Evolutionary conservation across 371 early-diverging fungal genomes (phyloP), one percentile per base, ranked within the genome.

Genomic region (Mucor ambiguus): DNA sequence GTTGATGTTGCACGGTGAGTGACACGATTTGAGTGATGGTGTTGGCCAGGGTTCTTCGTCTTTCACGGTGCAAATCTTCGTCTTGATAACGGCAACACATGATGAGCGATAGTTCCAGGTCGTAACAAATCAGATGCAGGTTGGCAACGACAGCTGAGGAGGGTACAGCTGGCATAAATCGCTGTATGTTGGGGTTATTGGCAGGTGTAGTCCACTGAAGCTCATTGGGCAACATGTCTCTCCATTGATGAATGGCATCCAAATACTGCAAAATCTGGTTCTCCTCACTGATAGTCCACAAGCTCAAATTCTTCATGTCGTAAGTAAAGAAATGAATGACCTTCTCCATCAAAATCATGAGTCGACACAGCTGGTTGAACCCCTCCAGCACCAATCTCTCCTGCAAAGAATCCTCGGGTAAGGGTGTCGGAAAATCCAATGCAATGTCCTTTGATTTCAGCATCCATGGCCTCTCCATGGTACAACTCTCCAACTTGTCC

Each of bases 401-500:
- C 28, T 71, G 69, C 12, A 38, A 59, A 26, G 77, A 69, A 63
- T 83, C 84, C 58, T 78, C 81, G 6, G 81, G 84, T 16, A 78
- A 60, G 12, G 77, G 70, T 12, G 68, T 67, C 0, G 84, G 84
- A 24, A 81, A 71, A 35, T 76, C 76, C 8, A 81, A 32, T 3
- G 72, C 63, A 56, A 81, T 74, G 54, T 79, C 81, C 43, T 71
- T 69, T 22, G 76, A 66, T 52, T 70, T 69, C 2, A 83, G 33
- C 78, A 80, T 80, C 74, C 74, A 75, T 0, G 84, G 84, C 18
- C 81, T 70, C 38, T 78, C 78, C 62, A 70, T 72, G 30, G 69
- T 69, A 44, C 76, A 74, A 37, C 84, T 84, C 44, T 75, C 72
- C 49, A 76, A 24, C 58, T 84, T 84, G 58, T 84, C 84, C 78